Conservation (phyloP, 768 basidiomycete genomes). For the Suillus occidentalis region DNA sequence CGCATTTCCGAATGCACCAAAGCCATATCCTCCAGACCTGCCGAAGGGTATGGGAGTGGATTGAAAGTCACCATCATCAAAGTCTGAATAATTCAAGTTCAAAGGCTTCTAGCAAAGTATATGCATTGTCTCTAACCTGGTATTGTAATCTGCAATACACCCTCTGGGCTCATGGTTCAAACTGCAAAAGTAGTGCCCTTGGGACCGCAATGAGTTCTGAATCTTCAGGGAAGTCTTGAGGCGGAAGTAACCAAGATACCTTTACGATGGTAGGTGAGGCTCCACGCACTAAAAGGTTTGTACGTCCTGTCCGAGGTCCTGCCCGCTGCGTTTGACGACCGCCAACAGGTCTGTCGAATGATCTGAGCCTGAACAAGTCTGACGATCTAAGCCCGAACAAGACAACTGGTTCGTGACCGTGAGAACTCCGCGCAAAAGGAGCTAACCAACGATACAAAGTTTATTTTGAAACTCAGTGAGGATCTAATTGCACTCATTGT, state of each 20-base stretch:
- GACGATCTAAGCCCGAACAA: background rate
- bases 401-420: background rate
- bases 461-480: too few species aligned
- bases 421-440: background rate
- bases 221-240: background rate
- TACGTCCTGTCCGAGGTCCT: background rate
- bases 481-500: too few species aligned
- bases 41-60: slow-evolving; percentile 71
- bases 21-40: slow-evolving; percentile 52
- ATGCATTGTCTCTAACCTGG: slow-evolving; percentile 43
- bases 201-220: background rate
- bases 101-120: slow-evolving; percentile 9
- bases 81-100: slow-evolving; percentile 46
- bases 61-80: slow-evolving; percentile 72
- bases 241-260: background rate
- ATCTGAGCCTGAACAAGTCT: background rate
- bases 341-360: background rate
- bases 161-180: slow-evolving; percentile 17
- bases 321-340: background rate
- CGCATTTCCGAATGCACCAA: slow-evolving; percentile 35
- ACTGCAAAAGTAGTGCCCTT: background rate
- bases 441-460: too few species aligned
- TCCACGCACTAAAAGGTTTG: background rate
- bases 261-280: background rate
- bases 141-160: slow-evolving; percentile 59